Base-by-base conservation (phyloP, 441 rosid species). In the Arabidopsis lyrata region DNA sequence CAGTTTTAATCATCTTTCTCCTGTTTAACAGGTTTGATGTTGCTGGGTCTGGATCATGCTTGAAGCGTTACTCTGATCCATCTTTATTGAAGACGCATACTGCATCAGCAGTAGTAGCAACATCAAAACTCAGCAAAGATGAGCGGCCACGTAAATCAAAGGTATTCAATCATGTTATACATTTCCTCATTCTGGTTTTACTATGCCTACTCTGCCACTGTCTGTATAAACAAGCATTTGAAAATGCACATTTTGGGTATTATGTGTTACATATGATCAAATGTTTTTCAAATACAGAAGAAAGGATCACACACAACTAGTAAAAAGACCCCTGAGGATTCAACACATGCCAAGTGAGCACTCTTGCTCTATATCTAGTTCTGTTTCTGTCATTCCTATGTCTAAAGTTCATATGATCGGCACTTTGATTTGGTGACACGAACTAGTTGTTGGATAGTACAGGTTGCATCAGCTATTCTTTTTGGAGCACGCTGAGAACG, bases 21-120 rank as follows among this genome's bases (percentile, higher is more conserved):
- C 35, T 15, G 61, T 54, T 22, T 72, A 47, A 66, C 83, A 95
- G 99, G 81, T 95, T 88, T 80, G 97, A 92, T 95, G 85, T 84
- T 80, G 92, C 90, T n/a, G 98, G 98, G 5, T 88, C 95, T 77
- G 98, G 98, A 63, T 88, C 98, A 27, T 91, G 98, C 78, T 82
- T 95, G 78, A 95, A 88, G 80, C 96, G 98, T 50, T 95, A 95
- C 78, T 84, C 98, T 27, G 98, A 95, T 83, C 99, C 99, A 47
- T 89, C 93, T 72, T 74, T 87, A 68, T 87, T 92, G 50, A 90
- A 83, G 84, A 75, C 73, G 50, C 86, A 68, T 80, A 11, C 80
- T 47, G 63, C 65, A 57, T 63, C 86, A 47, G 63, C 67, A 55
- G 78, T 55, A 63, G 41, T 62, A 63, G 49, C 73, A 59, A 52